phyloP scores from a whole-genome alignment of 192 early-diverging fungal species.

The Coemansia reversa region DNA sequence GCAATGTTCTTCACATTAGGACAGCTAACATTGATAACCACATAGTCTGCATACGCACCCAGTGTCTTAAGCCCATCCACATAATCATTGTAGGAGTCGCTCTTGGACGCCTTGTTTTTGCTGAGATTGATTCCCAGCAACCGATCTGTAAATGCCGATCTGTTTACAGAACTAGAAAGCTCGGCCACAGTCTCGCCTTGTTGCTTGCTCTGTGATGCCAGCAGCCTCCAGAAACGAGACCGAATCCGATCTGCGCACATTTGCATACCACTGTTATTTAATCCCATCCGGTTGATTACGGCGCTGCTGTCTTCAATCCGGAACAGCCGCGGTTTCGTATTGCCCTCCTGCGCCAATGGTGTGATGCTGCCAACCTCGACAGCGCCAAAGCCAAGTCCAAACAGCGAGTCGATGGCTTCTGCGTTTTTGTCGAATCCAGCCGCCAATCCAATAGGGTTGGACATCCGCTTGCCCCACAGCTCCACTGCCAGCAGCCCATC shows the following conservation, averaged over 20 bases:
- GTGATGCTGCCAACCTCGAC: conserved; percentile 93
- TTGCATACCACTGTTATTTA: conserved; percentile 80
- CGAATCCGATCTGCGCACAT: conserved; percentile 64
- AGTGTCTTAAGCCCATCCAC: conserved; percentile 71
- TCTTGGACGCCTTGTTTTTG: conserved; percentile 78
- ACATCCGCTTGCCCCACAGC: conserved; percentile 70
- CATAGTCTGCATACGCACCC: conserved; percentile 80
- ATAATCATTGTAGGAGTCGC: conserved; percentile 75
- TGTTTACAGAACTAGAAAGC: conserved; percentile 43
- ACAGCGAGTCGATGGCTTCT: conserved; percentile 80
- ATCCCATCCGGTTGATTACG: conserved; percentile 88
- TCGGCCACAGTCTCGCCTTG: conserved; percentile 51
- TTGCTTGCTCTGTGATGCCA: conserved; percentile 54
- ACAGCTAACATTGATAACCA: conserved; percentile 86
- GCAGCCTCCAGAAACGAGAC: conserved; percentile 67
- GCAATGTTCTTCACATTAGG: conserved; percentile 87
- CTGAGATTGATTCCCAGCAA: conserved; percentile 86
- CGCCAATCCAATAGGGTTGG: conserved; percentile 83
- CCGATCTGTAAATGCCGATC: conserved; percentile 59
- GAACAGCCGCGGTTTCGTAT: conserved; percentile 84
- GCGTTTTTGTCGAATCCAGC: conserved; percentile 93
- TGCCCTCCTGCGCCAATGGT: conserved; percentile 82
- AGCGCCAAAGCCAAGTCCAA: conserved; percentile 81
- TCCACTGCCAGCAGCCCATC: conserved; percentile 56
- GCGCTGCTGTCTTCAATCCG: conserved; percentile 69